Conservation (phyloP, 148 eudicot species). For the Persicaria maculosa region DNA sequence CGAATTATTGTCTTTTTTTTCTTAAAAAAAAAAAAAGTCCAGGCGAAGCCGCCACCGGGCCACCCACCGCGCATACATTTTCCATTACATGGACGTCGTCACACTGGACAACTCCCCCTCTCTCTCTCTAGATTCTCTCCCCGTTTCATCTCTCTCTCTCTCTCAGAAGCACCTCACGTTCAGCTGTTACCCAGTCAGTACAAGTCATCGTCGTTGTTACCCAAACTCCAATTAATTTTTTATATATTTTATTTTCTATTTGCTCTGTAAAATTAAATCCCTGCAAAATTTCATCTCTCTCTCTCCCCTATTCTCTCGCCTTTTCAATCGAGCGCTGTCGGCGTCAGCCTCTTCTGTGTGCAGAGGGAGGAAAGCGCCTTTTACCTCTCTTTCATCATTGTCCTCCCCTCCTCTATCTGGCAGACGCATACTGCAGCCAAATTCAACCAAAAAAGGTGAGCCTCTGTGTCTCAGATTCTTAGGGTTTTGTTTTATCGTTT, state of each 20-base stretch:
- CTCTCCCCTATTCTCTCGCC: conserved; percentile 1
- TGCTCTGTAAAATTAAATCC: background rate
- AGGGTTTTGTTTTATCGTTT: background rate
- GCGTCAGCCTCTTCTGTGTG: conserved; percentile 2
- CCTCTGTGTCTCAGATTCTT: background rate
- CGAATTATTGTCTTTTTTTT: no score
- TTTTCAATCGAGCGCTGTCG: conserved; percentile 10
- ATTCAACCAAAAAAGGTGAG: background rate
- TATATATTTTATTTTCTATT: no score
- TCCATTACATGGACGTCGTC: conserved; percentile 1
- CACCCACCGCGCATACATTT: background rate
- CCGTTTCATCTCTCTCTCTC: background rate
- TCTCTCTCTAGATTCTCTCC: background rate
- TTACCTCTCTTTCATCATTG: conserved; percentile 3
- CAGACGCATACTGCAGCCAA: background rate
- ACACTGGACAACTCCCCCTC: background rate
- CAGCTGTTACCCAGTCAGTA: no score
- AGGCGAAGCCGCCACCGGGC: background rate
- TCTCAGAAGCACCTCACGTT: background rate
- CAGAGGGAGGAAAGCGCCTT: conserved; percentile 1
- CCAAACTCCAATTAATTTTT: no score
- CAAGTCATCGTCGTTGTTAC: no score
- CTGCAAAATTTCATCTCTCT: conserved; percentile 8
- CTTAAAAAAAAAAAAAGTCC: background rate
- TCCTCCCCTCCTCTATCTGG: background rate